phyloP scores from a whole-genome alignment of 2,329 filamentous ascomycete genomes.

The Aspergillus sergii region DNA sequence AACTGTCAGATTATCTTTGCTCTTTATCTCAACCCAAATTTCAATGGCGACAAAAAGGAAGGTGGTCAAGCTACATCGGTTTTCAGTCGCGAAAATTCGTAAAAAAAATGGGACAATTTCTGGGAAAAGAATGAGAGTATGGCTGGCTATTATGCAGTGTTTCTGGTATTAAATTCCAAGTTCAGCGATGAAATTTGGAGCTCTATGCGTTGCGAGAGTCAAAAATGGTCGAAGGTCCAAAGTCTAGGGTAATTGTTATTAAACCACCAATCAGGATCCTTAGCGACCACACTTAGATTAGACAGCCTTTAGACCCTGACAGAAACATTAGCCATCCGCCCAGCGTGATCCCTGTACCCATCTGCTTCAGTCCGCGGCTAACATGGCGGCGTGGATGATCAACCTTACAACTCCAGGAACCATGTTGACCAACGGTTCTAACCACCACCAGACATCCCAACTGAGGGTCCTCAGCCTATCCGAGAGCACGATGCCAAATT shows the following conservation, averaged over 20 bases:
- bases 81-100: neutral
- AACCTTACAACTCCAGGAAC: slow-evolving; percentile 10
- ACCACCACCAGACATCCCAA: slow-evolving; percentile 9
- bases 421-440: slow-evolving; percentile 9
- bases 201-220: neutral
- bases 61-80: neutral
- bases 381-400: slow-evolving; percentile 10
- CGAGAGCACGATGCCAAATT: slow-evolving; percentile 3
- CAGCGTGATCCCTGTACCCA: slow-evolving; percentile 13
- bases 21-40: neutral
- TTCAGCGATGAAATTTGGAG: neutral
- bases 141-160: neutral
- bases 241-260: neutral
- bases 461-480: slow-evolving; percentile 9
- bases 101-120: neutral
- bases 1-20: slow-evolving; percentile 1
- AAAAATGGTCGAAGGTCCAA: neutral
- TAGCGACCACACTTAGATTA: slow-evolving; percentile 4
- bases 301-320: slow-evolving; percentile 6
- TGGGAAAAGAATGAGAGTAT: neutral
- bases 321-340: slow-evolving; percentile 12
- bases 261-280: slow-evolving; percentile 11
- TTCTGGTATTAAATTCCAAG: neutral
- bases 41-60: neutral
- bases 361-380: slow-evolving; percentile 14